Evolutionary conservation across 371 early-diverging fungal species (phyloP).

Genomic region (Saksenaea oblongispora): DNA sequence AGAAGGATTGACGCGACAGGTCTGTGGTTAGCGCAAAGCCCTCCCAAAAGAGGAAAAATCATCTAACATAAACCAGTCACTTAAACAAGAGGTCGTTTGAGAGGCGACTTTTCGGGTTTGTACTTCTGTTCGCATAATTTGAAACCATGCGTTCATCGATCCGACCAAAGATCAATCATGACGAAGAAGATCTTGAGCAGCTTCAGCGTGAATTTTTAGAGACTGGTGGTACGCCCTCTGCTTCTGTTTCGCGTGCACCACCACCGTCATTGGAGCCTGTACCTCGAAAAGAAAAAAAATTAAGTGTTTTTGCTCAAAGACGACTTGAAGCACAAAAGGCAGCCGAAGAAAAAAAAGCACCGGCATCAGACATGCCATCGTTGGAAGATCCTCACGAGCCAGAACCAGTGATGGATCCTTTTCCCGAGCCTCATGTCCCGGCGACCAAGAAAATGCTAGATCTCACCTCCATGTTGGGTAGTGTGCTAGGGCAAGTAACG

Average conservation of each 20-base stretch:
- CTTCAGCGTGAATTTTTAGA: slow-evolving; percentile 60
- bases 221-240: slow-evolving; percentile 44
- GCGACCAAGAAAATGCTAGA: slow-evolving; percentile 45
- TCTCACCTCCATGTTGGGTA: slow-evolving; percentile 48
- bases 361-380: slow-evolving; percentile 19
- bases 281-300: slow-evolving; percentile 27
- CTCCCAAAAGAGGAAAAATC: neutral
- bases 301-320: slow-evolving; percentile 45
- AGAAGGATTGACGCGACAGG: no score
- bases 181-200: slow-evolving; percentile 57
- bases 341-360: slow-evolving; percentile 2
- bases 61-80: neutral
- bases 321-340: slow-evolving; percentile 7
- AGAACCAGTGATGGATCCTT: slow-evolving; percentile 30
- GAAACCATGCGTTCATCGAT: slow-evolving; percentile 21
- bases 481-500: slow-evolving; percentile 49
- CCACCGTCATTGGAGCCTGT: slow-evolving; percentile 21
- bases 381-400: slow-evolving; percentile 15
- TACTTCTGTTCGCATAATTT: neutral
- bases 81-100: no score
- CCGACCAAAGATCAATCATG: slow-evolving; percentile 18
- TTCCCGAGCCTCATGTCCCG: slow-evolving; percentile 33
- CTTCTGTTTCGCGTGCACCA: slow-evolving; percentile 42
- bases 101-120: neutral
- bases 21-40: no score